Base-by-base conservation (phyloP, 2,329 filamentous ascomycete genomes). In the Venturia pyrina region DNA sequence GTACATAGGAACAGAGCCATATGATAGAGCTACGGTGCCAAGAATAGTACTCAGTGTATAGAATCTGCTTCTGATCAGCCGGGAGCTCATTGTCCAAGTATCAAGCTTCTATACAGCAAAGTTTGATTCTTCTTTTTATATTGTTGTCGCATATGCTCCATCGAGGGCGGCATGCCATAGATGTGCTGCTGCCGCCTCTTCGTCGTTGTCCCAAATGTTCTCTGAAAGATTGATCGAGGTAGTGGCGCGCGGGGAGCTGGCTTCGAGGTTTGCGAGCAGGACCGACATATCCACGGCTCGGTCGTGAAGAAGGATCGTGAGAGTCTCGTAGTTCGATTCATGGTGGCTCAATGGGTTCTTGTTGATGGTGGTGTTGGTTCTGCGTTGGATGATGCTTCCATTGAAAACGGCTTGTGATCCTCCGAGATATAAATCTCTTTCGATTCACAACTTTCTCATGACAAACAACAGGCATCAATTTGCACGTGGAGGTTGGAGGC, bases 1-100 rank as follows among this genome's bases (percentile, higher is more conserved):
- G 77, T 96, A 96, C 75, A 95, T 79, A 1, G 91, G 91, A 62
- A 95, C 91, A 13, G 89, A 91, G 70, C 90, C 90, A 73, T 95
- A 95, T 1, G 89, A 89, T 44, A 95, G 79, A 3, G 89, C 89
- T 24, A 92, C 87, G 5, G 90, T 93, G 65, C 89, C 90, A 64
- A 95, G 78, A 66, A 93, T 91, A 68, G 91, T 80, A 74, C 89
- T 91, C 68, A 93, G 76, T 17, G 87, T 85, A 74, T 93, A 95
- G 78, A 86, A 88, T 76, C 87, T 89, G 43, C 53, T 59, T 59
- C 53, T 59, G 32, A 59, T 59, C 53, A 59, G 53, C 53, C 15
- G 53, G 37, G 53, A 34, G 32, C 6, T 21, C 53, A 34, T 28
- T 13, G n/a, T 64, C 13, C n/a, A 10, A 32, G 19, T 28, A 50